phyloP scores from a whole-genome alignment of 768 basidiomycete species.

The Neoboletus subvelutipes region DNA sequence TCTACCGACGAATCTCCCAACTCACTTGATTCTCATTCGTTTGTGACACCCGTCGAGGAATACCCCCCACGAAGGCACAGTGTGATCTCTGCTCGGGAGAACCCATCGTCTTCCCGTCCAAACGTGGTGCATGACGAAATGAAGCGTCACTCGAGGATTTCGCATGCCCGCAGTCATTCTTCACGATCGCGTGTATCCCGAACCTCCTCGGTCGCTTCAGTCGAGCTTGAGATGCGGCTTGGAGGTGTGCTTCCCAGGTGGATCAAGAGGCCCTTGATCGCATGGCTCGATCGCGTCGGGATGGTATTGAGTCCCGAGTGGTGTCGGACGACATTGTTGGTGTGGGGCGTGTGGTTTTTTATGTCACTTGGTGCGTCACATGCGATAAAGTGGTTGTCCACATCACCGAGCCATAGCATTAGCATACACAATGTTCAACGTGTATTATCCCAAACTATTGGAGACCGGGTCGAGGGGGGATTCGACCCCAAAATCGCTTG shows the following conservation, averaged over 20 bases:
- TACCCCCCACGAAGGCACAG: constrained; percentile 24
- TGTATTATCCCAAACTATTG: constrained; percentile 82
- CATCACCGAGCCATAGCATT: background rate
- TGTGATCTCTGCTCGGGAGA: constrained; percentile 32
- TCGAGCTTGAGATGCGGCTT: constrained; percentile 40
- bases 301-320: constrained; percentile 77
- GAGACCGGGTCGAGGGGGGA: constrained; percentile 46
- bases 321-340: constrained; percentile 70
- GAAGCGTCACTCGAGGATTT: constrained; percentile 11
- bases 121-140: constrained; percentile 12
- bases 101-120: constrained; percentile 16
- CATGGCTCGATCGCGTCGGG: constrained; percentile 65
- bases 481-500: constrained; percentile 43
- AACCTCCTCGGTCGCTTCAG: constrained; percentile 40
- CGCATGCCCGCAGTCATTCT: constrained; percentile 1
- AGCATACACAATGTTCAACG: constrained; percentile 94
- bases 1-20: constrained; percentile 32
- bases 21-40: constrained; percentile 26
- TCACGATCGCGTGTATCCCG: constrained; percentile 21
- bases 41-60: constrained; percentile 27
- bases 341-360: constrained; percentile 76
- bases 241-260: constrained; percentile 50
- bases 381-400: background rate
- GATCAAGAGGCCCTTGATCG: constrained; percentile 57
- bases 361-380: constrained; percentile 68